These are phyloP conservation scores for Papiliotrema laurentii DNA, from an alignment of 1,284 basidiomycete species.

Conservation along the genomic window DNA sequence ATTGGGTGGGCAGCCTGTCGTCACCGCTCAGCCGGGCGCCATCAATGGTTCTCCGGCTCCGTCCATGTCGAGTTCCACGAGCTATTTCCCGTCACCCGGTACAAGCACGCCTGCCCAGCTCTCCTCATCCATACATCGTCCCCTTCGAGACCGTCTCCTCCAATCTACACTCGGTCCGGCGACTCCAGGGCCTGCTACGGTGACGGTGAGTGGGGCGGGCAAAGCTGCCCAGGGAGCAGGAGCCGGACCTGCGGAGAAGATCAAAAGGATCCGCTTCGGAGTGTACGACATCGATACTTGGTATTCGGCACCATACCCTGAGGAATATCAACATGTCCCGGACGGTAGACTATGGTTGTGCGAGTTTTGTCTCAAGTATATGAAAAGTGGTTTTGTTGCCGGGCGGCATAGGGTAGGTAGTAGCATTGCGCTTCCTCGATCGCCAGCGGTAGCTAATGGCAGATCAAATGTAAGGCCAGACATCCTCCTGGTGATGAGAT, in stretches of 20 bases:
- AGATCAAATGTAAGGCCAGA: conserved; percentile 91
- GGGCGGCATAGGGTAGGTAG: conserved; percentile 75
- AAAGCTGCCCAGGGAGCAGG: neutral
- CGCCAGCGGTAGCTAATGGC: conserved; percentile 4
- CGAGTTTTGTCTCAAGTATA: conserved; percentile 97
- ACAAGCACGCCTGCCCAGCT: conserved; percentile 12
- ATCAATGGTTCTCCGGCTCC: conserved; percentile 15
- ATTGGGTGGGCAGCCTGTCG: conserved; percentile 32
- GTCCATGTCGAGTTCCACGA: conserved; percentile 5
- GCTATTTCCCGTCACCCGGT: conserved; percentile 5
- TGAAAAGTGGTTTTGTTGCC: conserved; percentile 89
- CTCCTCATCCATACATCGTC: neutral
- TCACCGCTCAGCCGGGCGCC: conserved; percentile 2
- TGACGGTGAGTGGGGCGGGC: neutral
- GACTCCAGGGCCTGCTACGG: neutral
- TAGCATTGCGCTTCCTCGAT: no score
- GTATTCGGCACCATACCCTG: conserved; percentile 98
- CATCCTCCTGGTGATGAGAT: conserved; percentile 99
- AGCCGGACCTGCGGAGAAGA: conserved; percentile 45
- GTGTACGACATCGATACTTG: conserved; percentile 93
- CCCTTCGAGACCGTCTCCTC: neutral
- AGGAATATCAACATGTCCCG: conserved; percentile 91
- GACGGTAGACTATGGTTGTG: conserved; percentile 95
- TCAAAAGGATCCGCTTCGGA: conserved; percentile 88
- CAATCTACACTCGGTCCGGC: conserved; percentile 1